Base-by-base conservation (phyloP, 2,329 filamentous ascomycete genomes). In the Dendryphion nanum region DNA sequence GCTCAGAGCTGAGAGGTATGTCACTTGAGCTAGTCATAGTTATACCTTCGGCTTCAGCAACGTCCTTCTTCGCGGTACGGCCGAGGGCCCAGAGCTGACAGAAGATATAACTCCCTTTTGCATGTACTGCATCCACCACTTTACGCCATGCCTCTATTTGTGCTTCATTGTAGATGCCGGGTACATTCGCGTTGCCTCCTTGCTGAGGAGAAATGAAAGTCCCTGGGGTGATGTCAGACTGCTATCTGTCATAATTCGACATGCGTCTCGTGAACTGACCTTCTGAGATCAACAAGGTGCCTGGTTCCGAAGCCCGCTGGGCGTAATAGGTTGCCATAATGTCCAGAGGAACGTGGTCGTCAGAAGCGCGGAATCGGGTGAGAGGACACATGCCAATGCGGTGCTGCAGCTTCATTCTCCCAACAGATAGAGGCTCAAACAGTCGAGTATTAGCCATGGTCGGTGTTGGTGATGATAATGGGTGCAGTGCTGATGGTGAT, bases 271-370 rank as follows among this genome's bases (percentile, higher is more conserved):
- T 26, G 10, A n/a, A 10, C 23, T 2, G n/a, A n/a, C 69, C 78
- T 54, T 83, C 79, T 2, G 71, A 72, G 42, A 83, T 75, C 14
- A 83, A 53, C 2, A 83, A 63, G 0, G 76, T 80, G 14, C 77
- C 77, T 1, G 71, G 67, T 1, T 70, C 61, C 12, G 63, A 64
- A 30, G 66, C 72, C 23, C 77, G 69, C 48, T 80, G 75, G 5
- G 58, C 59, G 50, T 79, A 79, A 61, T 79, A 76, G 30, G 74
- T 64, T 35, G 54, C 48, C 2, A 73, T 66, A 18, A 57, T 42
- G n/a, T 43, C 37, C 7, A 41, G 44, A 12, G 72, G 70, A 8
- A 69, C 64, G 45, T 73, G 69, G 35, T 75, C 62, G 34, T 76
- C 61, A 29, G 59, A 51, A 35, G 65, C 63, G 21, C 67, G 59